phyloP scores from a whole-genome alignment of 306 rosid genomes.

The Inga laurina region DNA sequence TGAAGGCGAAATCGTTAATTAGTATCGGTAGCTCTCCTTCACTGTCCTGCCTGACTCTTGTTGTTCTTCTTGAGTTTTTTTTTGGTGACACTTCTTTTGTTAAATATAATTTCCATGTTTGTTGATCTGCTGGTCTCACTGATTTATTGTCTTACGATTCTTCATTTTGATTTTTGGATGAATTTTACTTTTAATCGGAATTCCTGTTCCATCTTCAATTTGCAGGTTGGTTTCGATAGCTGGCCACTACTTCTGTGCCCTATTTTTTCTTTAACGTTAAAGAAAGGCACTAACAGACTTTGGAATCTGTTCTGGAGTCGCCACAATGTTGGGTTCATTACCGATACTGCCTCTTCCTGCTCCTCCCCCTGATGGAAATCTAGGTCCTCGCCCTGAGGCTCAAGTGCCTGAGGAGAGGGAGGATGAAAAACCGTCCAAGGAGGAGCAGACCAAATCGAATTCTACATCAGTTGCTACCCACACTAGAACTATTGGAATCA shows the following conservation, averaged over 20 bases:
- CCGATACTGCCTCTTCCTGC: conserved; percentile 90
- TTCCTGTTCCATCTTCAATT: neutral
- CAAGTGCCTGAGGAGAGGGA: conserved; percentile 47
- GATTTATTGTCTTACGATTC: neutral
- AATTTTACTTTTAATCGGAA: neutral
- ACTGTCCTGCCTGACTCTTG: neutral
- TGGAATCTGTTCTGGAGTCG: conserved; percentile 19
- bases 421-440: conserved; percentile 36
- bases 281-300: neutral
- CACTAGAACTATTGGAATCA: conserved; percentile 90
- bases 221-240: conserved; percentile 28
- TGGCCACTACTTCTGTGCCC: conserved; percentile 10
- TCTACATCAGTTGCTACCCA: conserved; percentile 68
- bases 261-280: conserved; percentile 9
- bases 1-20: neutral
- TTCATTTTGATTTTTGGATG: neutral
- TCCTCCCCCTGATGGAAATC: conserved; percentile 75
- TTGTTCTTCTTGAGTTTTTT: neutral
- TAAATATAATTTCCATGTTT: neutral
- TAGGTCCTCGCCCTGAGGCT: conserved; percentile 61
- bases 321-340: conserved; percentile 62
- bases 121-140: neutral
- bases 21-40: neutral
- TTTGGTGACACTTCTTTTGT: neutral
- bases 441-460: conserved; percentile 48